phyloP scores from a whole-genome alignment of 768 basidiomycete genomes.

The Baorangia bicolor region DNA sequence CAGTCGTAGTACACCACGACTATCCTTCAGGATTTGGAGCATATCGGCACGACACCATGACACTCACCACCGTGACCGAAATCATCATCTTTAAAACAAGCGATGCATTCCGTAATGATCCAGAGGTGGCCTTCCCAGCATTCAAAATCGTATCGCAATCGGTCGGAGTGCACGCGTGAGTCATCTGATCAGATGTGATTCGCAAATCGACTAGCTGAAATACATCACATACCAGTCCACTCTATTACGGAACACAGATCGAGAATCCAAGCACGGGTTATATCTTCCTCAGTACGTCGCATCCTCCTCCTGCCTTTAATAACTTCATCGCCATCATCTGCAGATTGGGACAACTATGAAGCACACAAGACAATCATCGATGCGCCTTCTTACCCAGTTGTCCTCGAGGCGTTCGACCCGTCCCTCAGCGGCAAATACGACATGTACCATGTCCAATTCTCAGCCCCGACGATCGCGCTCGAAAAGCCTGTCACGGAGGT shows the following conservation, averaged over 20 bases:
- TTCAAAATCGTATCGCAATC: slow-evolving; percentile 9
- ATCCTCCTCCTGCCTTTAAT: background rate
- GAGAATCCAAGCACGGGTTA: slow-evolving; percentile 15
- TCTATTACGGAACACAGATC: slow-evolving; percentile 21
- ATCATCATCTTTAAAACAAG: slow-evolving; percentile 20
- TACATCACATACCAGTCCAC: slow-evolving; percentile 10
- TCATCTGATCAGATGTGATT: background rate
- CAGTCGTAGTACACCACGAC: background rate
- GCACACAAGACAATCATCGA: slow-evolving; percentile 18
- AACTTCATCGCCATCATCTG: background rate
- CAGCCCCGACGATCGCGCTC: slow-evolving; percentile 12
- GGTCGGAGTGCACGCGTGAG: slow-evolving; percentile 16
- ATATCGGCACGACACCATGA: slow-evolving; percentile 1
- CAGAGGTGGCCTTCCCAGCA: background rate
- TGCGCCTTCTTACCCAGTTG: background rate
- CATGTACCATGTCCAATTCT: slow-evolving; percentile 25
- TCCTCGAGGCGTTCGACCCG: slow-evolving; percentile 6
- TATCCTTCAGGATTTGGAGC: background rate
- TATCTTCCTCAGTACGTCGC: slow-evolving; percentile 17
- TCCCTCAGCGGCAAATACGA: slow-evolving; percentile 1
- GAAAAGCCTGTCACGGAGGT: slow-evolving; percentile 26
- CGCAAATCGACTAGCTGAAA: background rate
- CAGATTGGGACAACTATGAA: slow-evolving; percentile 30
- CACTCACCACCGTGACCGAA: slow-evolving; percentile 25
- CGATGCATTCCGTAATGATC: slow-evolving; percentile 6